Evolutionary conservation across 2,329 filamentous ascomycete species (phyloP), one percentile per base, ranked within the genome.

Genomic region (Dactylonectria macrodidyma): DNA sequence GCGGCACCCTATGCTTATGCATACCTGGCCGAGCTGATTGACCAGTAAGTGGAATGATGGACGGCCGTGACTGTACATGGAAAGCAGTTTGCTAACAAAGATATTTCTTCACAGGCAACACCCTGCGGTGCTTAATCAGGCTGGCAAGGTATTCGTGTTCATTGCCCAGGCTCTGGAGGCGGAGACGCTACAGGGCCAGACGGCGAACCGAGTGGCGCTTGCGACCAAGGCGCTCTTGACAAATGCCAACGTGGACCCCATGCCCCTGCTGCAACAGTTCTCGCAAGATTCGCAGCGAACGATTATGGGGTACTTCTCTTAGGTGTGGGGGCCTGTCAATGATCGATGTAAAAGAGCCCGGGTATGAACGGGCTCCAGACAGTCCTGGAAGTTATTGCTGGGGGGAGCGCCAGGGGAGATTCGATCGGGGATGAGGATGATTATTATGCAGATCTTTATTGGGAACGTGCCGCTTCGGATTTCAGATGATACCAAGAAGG

Each of bases 1-100:
- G 96, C 96, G 4, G 96, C 96, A 22, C 96, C 96, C 14, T 98
- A 97, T 80, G 95, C 95, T 1, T 99, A 99, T 79, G 91, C 92
- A 51, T 99, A 97, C 83, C 85, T 99, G 66, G 91, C 93, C 12
- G 92, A 97, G 79, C 83, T 99, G 70, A 98, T 98, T 79, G 93
- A 97, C 74, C 93, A 97, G 96, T 98, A 90, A 89, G 95, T 91
- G 66, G 57, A 41, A 26, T 9, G 30, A 34, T 7, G 24, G 3
- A 19, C 5, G n/a, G 19, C 12, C 5, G n/a, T 36, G 9, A 34
- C 19, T 16, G 33, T 11, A 34, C 5, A 11, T n/a, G 12, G 3
- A n/a, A 26, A 26, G 26, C 44, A 47, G 62, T 10, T 38, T 51
- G 68, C 78, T 82, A 70, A 83, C 76, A 61, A 70, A 11, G 16